Evolutionary conservation across 176 grass and related monocot genomes (phyloP), one percentile per base, ranked within the genome.

Genomic region (Urochloa ruziziensis): DNA sequence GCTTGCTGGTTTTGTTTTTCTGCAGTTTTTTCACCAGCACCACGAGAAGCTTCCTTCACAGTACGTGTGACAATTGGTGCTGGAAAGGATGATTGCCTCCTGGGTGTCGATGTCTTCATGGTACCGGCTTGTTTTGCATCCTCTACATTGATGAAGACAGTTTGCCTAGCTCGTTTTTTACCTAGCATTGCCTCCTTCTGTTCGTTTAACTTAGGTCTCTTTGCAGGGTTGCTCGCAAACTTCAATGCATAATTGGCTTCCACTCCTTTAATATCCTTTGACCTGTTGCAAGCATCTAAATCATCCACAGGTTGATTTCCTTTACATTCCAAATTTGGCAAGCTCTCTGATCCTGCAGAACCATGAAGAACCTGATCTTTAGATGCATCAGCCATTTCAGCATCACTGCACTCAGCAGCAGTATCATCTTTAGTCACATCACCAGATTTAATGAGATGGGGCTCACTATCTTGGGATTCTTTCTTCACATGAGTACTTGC

Each of bases 171-270:
- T 62, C 96, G 86, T 57, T 91, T 99, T 88, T 99, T 99, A 74
- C 96, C 96, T 53, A 99, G 71, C 96, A 96, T 99, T 73, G 91
- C 93, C 60, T 86, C 96, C 77, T 99, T 99, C 28, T 96, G 93
- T 44, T 92, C 96, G 36, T 99, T 90, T 44, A 99, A 46, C 84
- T 91, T 96, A 13, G 89, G 85, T 73, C 93, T 95, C 85, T 99
- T 99, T 57, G 91, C 76, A 73, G 93, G 91, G 77, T 92, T 96
- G 83, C 66, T 92, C 7, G 78, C 83, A 81, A 92, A 92, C 87
- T 86, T 99, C 67, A 96, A 65, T 78, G 96, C 96, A 89, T 94
- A 95, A 80, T 33, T 94, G 56, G 93, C 93, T 90, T 96, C 93
- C 72, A 96, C 93, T 69, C 96, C 96, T 82, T 81, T 94, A 42